Conservation (phyloP, 768 basidiomycete genomes). For the Tulasnella calospora region DNA sequence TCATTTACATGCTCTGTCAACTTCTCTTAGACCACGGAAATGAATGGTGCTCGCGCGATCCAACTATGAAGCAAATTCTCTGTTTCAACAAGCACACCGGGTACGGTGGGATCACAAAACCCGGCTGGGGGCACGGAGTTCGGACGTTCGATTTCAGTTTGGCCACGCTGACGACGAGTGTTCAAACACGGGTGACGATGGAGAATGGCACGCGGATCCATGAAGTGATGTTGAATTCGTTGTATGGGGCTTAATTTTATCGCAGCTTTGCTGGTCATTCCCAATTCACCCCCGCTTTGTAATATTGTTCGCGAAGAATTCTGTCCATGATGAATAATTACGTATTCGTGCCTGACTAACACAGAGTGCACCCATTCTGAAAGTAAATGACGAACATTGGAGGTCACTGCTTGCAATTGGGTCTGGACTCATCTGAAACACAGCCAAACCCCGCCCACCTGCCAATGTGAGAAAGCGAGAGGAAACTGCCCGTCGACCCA, state of each 20-base stretch:
- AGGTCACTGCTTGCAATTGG: too few species aligned
- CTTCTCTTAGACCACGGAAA: conserved; percentile 61
- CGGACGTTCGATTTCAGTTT: conserved; percentile 59
- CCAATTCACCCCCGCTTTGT: too few species aligned
- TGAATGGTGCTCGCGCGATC: conserved; percentile 72
- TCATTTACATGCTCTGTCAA: neutral
- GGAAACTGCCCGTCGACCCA: conserved; percentile 52
- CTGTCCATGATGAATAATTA: too few species aligned
- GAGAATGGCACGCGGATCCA: conserved; percentile 57
- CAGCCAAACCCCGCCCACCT: too few species aligned
- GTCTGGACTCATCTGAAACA: too few species aligned
- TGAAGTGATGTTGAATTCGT: conserved; percentile 42
- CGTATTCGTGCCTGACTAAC: too few species aligned
- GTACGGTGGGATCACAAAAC: conserved; percentile 58
- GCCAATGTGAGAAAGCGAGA: conserved; percentile 63
- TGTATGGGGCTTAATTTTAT: conserved; percentile 12
- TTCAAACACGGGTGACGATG: conserved; percentile 62
- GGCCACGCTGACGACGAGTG: conserved; percentile 41
- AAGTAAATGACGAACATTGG: too few species aligned
- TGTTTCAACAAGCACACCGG: conserved; percentile 77
- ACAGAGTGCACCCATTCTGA: too few species aligned
- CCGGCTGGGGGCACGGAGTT: conserved; percentile 60
- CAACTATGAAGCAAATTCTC: conserved; percentile 57
- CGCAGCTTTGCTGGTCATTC: too few species aligned
- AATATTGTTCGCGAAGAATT: too few species aligned